These are phyloP conservation scores for Bretziella fagacearum DNA, from an alignment of 2,329 filamentous ascomycete genomes.

Conservation along the genomic window DNA sequence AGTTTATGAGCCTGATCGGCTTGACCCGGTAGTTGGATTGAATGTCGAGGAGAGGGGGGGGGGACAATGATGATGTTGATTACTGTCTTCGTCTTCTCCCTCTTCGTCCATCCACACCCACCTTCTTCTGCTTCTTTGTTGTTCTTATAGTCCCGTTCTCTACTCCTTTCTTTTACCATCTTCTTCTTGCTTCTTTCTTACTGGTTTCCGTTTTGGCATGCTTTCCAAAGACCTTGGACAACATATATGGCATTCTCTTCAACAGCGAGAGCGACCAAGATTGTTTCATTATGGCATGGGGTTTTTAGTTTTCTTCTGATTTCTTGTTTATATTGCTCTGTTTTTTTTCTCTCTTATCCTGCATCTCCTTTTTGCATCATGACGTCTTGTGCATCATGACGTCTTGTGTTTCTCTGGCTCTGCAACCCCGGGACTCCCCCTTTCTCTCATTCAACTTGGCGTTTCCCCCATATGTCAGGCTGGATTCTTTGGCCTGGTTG, in stretches of 20 bases:
- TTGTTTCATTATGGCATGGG: slow-evolving; percentile 13
- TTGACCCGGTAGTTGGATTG: slow-evolving; percentile 34
- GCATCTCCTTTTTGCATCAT: not conserved
- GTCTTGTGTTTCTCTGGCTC: slow-evolving; percentile 1
- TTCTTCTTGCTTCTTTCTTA: slow-evolving; percentile 2
- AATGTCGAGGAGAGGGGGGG: too few relatives aligned
- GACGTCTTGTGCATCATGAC: slow-evolving; percentile 1
- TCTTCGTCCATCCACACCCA: not conserved
- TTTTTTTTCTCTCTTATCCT: slow-evolving; percentile 5
- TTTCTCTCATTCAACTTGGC: slow-evolving; percentile 7
- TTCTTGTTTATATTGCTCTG: not conserved
- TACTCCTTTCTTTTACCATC: not conserved
- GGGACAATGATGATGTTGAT: not conserved
- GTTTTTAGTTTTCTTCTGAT: not conserved
- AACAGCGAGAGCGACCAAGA: slow-evolving; percentile 15
- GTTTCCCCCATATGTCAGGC: not conserved
- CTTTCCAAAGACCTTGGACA: slow-evolving; percentile 9
- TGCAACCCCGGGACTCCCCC: slow-evolving; percentile 7
- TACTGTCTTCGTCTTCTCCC: not conserved
- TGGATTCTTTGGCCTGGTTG: not conserved
- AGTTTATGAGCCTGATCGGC: slow-evolving; percentile 70
- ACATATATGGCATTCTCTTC: slow-evolving; percentile 15
- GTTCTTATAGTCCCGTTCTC: slow-evolving; percentile 9
- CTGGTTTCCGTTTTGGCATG: slow-evolving; percentile 3
- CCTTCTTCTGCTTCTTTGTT: not conserved